Base-by-base conservation (phyloP, 805 yeast species). In the Tetrapisispora arboricola region DNA sequence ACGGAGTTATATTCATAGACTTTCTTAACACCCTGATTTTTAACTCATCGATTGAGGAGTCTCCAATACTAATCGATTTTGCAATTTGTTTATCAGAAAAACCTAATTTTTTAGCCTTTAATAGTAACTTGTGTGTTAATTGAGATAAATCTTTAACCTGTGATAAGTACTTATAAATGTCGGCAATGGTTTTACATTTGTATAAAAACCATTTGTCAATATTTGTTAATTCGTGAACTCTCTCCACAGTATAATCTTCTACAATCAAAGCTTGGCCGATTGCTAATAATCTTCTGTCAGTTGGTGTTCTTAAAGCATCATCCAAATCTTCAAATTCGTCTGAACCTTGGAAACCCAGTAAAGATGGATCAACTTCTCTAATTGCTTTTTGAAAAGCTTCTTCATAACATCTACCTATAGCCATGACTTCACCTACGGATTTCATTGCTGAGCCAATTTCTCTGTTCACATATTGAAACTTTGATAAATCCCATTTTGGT, bases 391-490 rank as follows among this genome's bases (percentile, higher is more conserved):
- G 96, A 73, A 90, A 81, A 27, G 96, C 83, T 69, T 90, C 98
- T 70, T 90, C 98, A 61, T 90, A 90, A 49, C 80, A 90, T 68
- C 98, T 81, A 59, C 98, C 98, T 59, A 90, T 92, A 35, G 96
- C 94, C 98, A 90, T 90, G 44, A 90, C 98, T 67, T 90, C 98
- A 64, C 98, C 98, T 42, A 90, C 98, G 44, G 96, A 88, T 66
- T 90, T 90, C 98, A 90, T 90, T 33, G 96, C 79, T 9, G 95
- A 84, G 36, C 96, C 95, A 59, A 90, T 83, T 47, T 82, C 86
- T 64, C 95, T 78, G 63, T 85, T 84, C 48, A 90, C 98, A 58
- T 86, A 94, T 63, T 84, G 94, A 72, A 90, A 92, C 73, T 90
- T 90, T 52, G 92, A 66, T 64, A 90, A 71, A 71, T 90, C 98